These are phyloP conservation scores for Asterophora parasitica DNA, from an alignment of 768 basidiomycete species.

Conservation along the genomic window DNA sequence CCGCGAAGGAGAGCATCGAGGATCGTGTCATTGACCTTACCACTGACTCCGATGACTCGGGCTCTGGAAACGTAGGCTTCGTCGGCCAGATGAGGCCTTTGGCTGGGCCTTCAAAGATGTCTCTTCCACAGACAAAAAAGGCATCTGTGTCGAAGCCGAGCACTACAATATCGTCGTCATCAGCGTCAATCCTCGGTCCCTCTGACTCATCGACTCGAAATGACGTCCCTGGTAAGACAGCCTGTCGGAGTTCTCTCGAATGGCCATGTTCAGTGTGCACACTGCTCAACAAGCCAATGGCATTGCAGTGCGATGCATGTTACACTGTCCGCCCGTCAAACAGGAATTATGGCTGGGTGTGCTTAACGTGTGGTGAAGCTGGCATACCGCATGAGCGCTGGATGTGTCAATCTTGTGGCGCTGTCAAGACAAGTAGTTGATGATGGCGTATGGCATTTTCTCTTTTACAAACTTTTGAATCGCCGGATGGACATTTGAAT, in stretches of 20 bases:
- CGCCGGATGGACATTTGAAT: no score
- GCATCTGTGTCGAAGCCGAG: constrained; percentile 6
- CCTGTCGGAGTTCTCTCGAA: constrained; percentile 14
- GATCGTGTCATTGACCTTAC: constrained; percentile 61
- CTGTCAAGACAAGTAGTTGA: constrained; percentile 47
- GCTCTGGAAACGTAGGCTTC: constrained; percentile 37
- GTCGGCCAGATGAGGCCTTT: constrained; percentile 22
- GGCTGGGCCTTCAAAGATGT: constrained; percentile 21
- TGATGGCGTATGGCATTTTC: not conserved
- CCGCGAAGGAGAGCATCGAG: constrained; percentile 59
- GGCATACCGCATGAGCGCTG: constrained; percentile 63
- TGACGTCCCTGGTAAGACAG: not conserved
- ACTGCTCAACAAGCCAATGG: constrained; percentile 47
- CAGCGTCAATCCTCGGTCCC: not conserved
- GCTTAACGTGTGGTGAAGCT: constrained; percentile 56
- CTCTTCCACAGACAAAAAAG: constrained; percentile 12
- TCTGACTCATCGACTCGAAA: constrained; percentile 6
- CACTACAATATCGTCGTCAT: not conserved
- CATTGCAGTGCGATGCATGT: constrained; percentile 62
- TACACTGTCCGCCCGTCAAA: constrained; percentile 26
- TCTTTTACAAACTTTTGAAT: not conserved
- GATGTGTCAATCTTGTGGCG: constrained; percentile 73
- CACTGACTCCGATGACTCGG: constrained; percentile 27
- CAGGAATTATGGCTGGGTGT: constrained; percentile 52
- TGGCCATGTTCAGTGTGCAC: constrained; percentile 65